phyloP scores from a whole-genome alignment of 2,329 filamentous ascomycete species.

The Diaporthe sp. region DNA sequence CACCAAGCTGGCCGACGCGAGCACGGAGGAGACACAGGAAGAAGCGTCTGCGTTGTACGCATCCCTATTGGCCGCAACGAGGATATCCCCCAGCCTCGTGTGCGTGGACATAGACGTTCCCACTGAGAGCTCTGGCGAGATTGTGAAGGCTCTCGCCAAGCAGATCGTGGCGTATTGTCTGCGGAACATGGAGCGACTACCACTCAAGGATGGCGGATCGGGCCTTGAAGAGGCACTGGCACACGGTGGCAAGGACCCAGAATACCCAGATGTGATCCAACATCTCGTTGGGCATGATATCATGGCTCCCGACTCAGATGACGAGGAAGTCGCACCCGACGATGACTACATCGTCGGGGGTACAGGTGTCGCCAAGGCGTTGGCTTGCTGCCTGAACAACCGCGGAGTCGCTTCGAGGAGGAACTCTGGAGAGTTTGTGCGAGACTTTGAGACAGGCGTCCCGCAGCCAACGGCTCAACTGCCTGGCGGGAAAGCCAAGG shows the following conservation, averaged over 20 bases:
- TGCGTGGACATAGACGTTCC: slow-evolving; percentile 94
- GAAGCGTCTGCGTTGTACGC: slow-evolving; percentile 95
- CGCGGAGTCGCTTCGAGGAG: slow-evolving; percentile 72
- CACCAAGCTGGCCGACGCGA: slow-evolving; percentile 76
- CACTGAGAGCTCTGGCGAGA: slow-evolving; percentile 81
- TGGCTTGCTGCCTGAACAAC: slow-evolving; percentile 90
- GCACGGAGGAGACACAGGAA: slow-evolving; percentile 83
- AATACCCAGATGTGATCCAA: slow-evolving; percentile 82
- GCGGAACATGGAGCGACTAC: slow-evolving; percentile 85
- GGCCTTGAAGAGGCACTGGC: slow-evolving; percentile 51
- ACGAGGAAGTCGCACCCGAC: slow-evolving; percentile 79
- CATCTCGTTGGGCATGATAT: slow-evolving; percentile 83
- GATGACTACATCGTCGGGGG: slow-evolving; percentile 97
- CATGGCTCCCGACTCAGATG: slow-evolving; percentile 59
- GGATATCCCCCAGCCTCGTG: slow-evolving; percentile 84
- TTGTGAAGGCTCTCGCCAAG: slow-evolving; percentile 91
- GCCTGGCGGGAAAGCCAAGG: slow-evolving; percentile 76
- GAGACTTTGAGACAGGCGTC: slow-evolving; percentile 62
- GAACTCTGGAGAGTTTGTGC: slow-evolving; percentile 62
- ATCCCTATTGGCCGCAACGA: slow-evolving; percentile 87
- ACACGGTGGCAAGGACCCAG: slow-evolving; percentile 41
- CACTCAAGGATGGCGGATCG: slow-evolving; percentile 64
- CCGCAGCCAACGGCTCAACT: slow-evolving; percentile 55
- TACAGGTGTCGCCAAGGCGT: slow-evolving; percentile 92
- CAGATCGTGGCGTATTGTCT: slow-evolving; percentile 96